Evolutionary conservation across 345 rosid genomes (phyloP).

Genomic region (Salix brachista): DNA sequence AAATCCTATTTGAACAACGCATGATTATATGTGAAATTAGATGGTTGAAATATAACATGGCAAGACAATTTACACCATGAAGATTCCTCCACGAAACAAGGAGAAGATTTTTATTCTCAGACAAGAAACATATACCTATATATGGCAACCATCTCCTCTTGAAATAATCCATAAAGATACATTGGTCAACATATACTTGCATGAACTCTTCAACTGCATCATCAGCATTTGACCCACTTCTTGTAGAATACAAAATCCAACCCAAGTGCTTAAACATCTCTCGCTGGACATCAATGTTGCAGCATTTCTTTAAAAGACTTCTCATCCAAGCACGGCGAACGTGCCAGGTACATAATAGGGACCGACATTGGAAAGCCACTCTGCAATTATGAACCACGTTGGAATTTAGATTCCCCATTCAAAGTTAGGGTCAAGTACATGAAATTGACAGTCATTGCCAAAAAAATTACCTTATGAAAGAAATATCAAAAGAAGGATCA

Average conservation of each 20-base stretch:
- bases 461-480: conserved; percentile 38
- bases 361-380: conserved; percentile 47
- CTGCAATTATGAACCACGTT: conserved; percentile 27
- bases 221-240: conserved; percentile 29
- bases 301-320: conserved; percentile 43
- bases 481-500: conserved; percentile 37
- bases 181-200: conserved; percentile 49
- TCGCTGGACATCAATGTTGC: conserved; percentile 38
- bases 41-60: too few species aligned
- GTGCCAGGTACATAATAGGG: conserved; percentile 42
- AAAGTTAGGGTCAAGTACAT: not conserved
- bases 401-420: conserved; percentile 3
- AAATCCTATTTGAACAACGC: not conserved
- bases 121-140: conserved; percentile 30
- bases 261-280: conserved; percentile 51
- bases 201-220: conserved; percentile 47
- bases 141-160: conserved; percentile 42
- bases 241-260: conserved; percentile 40
- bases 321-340: conserved; percentile 53
- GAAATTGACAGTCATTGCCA: not conserved
- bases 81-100: not conserved
- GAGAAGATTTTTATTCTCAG: not conserved
- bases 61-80: not conserved
- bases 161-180: conserved; percentile 43
- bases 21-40: not conserved